A percentile compares a stretch with the other conserved stretches of the same genome.
These are phyloP conservation scores for Talaromyces sp. DNA, from an alignment of 2,329 filamentous ascomycete species.

Conservation along the genomic window DNA sequence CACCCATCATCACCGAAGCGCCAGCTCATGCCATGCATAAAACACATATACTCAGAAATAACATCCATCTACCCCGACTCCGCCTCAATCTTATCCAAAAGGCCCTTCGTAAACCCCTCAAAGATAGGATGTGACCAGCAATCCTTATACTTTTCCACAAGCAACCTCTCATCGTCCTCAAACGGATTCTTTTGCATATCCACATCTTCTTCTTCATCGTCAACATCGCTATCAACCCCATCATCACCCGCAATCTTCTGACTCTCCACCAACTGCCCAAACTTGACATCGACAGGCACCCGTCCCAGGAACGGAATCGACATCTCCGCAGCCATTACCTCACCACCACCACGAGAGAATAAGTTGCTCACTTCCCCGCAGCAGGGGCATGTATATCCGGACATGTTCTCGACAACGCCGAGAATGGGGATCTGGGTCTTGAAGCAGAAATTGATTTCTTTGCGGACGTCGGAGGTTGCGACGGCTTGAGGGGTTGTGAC, in stretches of 20 bases:
- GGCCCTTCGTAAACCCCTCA: constrained; percentile 40
- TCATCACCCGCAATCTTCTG: constrained; percentile 29
- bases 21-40: constrained; percentile 10
- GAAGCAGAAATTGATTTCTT: constrained; percentile 88
- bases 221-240: constrained; percentile 26
- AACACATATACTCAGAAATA: neutral
- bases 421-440: constrained; percentile 79
- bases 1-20: neutral
- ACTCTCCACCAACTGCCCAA: constrained; percentile 80
- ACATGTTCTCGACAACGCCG: constrained; percentile 96
- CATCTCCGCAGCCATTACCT: constrained; percentile 86
- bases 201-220: constrained; percentile 18
- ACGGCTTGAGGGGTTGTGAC: constrained; percentile 97
- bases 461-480: constrained; percentile 87
- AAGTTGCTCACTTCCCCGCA: constrained; percentile 85
- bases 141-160: constrained; percentile 46
- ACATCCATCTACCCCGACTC: neutral
- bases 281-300: constrained; percentile 90
- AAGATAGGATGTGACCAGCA: constrained; percentile 46
- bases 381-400: constrained; percentile 55
- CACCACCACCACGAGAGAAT: constrained; percentile 86
- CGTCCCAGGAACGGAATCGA: constrained; percentile 78
- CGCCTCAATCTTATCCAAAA: constrained; percentile 31
- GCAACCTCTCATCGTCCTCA: constrained; percentile 31
- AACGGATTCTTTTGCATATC: constrained; percentile 10